Evolutionary conservation across 345 rosid species (phyloP).

Genomic region (Citropsis articulata): DNA sequence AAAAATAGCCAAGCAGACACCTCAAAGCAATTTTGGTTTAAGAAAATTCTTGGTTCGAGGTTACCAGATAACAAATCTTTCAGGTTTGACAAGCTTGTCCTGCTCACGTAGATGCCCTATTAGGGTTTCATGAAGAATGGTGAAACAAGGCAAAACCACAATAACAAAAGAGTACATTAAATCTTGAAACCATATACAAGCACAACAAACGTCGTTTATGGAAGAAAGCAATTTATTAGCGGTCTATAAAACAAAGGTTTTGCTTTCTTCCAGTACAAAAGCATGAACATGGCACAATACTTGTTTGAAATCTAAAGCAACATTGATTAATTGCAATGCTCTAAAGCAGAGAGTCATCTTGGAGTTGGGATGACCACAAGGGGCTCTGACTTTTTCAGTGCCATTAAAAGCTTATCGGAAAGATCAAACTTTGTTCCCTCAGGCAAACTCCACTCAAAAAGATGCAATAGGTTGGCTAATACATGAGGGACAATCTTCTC

Average conservation of each 20-base stretch:
- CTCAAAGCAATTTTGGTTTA: no score
- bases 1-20: no score
- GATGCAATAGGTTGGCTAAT: slow-evolving; percentile 9
- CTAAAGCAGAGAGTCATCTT: background rate
- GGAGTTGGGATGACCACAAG: slow-evolving; percentile 8
- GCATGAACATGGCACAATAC: background rate
- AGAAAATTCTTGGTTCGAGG: background rate
- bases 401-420: slow-evolving; percentile 11
- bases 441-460: slow-evolving; percentile 16
- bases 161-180: no score
- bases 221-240: background rate
- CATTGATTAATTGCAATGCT: background rate
- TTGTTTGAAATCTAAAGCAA: background rate
- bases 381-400: background rate
- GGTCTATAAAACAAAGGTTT: background rate
- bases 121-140: no score
- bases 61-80: background rate
- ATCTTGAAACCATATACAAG: background rate
- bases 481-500: slow-evolving; percentile 5
- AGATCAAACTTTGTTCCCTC: background rate
- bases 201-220: background rate
- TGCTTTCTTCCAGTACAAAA: background rate
- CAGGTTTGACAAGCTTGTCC: background rate
- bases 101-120: background rate
- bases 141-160: background rate